Base-by-base conservation (phyloP, 495 filamentous ascomycete species). In the Penicillium angulare region DNA sequence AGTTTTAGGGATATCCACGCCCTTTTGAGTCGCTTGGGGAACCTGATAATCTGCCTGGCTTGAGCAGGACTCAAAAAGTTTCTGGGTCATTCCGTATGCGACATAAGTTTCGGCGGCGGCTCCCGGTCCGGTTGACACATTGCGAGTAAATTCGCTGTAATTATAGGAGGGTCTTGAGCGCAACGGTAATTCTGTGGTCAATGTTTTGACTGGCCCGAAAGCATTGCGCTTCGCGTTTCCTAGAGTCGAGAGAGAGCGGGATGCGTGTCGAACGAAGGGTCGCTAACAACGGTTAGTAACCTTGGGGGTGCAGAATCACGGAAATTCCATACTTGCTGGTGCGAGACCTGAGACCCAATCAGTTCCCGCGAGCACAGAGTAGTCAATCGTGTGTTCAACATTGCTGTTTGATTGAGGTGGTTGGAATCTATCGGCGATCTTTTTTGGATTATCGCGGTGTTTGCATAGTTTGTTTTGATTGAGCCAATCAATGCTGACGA, bases 61-160 rank as follows among this genome's bases (percentile, higher is more conserved):
- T 7, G 85, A 81, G 67, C 92, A 96, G 55, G 86, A 79, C 55
- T 87, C 86, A 63, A 88, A 89, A 18, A 96, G 75, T 42, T 79
- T 76, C 69, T 93, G 84, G 17, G 90, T 95, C 44, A 84, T 81
- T 47, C 81, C 82, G 59, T 88, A 90, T 12, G 88, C 87, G 24
- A 86, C 74, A 62, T 93, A 95, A 2, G 83, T 85, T 50, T 88
- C 84, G 9, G 79, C 79, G 0, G 79, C 64, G 4, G 60, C 70
- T 13, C 69, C 69, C 12, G 71, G 65, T 9, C 61, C 59, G 2
- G 65, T 63, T 26, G 56, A 51, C 2, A 69, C 59, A 68, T 63
- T 54, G 34, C 59, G 66, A 16, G 67, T 62, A 48, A 72, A 49
- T 47, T 23, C 35, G 17, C 16, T 27, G 23, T 23, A n/a, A n/a